Evolutionary conservation across 148 eudicot species (phyloP).

Genomic region (Mesembryanthemum crystallinum): DNA sequence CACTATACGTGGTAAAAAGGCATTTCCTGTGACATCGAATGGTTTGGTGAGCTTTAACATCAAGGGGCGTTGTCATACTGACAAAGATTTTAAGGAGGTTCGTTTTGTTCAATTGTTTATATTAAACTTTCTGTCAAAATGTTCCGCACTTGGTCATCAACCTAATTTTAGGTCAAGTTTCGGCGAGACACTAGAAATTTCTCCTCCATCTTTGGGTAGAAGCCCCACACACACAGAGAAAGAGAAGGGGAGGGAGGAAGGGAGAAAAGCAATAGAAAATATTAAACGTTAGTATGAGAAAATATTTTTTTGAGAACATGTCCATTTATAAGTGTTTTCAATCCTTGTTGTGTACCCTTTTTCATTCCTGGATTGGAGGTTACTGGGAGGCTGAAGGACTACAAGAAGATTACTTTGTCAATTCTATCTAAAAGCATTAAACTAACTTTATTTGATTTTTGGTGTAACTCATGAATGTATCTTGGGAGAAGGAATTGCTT

Average conservation of each 20-base stretch:
- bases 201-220: background rate
- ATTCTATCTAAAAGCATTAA: background rate
- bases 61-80: slow-evolving; percentile 67
- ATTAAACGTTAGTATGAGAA: background rate
- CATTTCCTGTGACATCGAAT: slow-evolving; percentile 63
- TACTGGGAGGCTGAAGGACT: background rate
- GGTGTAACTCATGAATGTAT: background rate
- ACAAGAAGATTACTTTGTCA: background rate
- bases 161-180: background rate
- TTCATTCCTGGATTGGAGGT: too few relatives aligned
- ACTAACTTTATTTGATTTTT: background rate
- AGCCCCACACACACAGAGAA: background rate
- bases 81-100: slow-evolving; percentile 72
- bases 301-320: too few relatives aligned
- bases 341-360: too few relatives aligned
- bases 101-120: slow-evolving; percentile 3
- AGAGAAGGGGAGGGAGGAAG: background rate
- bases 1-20: slow-evolving; percentile 61
- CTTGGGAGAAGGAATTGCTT: background rate
- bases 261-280: background rate
- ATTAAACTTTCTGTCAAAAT: background rate
- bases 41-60: slow-evolving; percentile 50
- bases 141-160: background rate
- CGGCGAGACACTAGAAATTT: background rate
- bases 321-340: too few relatives aligned